A percentile compares a stretch with the other conserved stretches of the same genome.
Evolutionary conservation across 352 stramenopile species (phyloP).

Genomic region (Phytopythium kandeliae): DNA sequence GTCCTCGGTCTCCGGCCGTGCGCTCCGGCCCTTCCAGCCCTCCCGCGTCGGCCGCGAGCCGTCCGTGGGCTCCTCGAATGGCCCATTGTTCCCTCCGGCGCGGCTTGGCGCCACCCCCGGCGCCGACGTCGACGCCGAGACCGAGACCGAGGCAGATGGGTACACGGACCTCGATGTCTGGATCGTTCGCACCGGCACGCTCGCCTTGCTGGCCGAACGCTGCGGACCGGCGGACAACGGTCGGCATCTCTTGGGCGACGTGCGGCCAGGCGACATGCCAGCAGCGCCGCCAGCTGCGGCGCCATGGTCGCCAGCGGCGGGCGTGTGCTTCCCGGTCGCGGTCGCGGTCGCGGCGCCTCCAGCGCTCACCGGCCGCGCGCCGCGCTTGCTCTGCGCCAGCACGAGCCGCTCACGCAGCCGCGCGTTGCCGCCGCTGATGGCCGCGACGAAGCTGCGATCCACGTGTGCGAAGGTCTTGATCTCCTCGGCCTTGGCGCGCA

Average conservation of each 20-base stretch:
- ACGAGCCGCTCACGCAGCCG: constrained; percentile 39
- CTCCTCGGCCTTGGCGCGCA: constrained; percentile 48
- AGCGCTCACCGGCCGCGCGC: constrained; percentile 3
- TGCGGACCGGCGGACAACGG: constrained; percentile 56
- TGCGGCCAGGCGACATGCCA: constrained; percentile 30
- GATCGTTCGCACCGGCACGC: constrained; percentile 27
- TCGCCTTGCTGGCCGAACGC: constrained; percentile 26
- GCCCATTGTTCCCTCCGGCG: not conserved
- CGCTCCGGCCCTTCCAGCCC: constrained; percentile 4
- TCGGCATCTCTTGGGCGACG: constrained; percentile 58
- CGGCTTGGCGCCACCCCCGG: not conserved
- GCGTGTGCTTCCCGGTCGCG: too few relatives aligned
- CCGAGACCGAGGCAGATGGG: constrained; percentile 10
- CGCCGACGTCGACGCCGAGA: constrained; percentile 10
- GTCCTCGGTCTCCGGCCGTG: constrained; percentile 14
- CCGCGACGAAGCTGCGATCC: constrained; percentile 65
- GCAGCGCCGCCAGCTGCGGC: too few relatives aligned
- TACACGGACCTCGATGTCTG: constrained; percentile 54
- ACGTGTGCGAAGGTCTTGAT: constrained; percentile 66
- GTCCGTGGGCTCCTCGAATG: constrained; percentile 3
- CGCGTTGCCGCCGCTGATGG: constrained; percentile 43
- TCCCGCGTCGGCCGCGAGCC: too few relatives aligned
- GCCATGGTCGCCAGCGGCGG: too few relatives aligned
- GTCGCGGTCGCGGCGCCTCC: not conserved
- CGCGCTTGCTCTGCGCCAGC: constrained; percentile 42